phyloP scores from a whole-genome alignment of 352 stramenopile genomes.

The Pythium angustatum region DNA sequence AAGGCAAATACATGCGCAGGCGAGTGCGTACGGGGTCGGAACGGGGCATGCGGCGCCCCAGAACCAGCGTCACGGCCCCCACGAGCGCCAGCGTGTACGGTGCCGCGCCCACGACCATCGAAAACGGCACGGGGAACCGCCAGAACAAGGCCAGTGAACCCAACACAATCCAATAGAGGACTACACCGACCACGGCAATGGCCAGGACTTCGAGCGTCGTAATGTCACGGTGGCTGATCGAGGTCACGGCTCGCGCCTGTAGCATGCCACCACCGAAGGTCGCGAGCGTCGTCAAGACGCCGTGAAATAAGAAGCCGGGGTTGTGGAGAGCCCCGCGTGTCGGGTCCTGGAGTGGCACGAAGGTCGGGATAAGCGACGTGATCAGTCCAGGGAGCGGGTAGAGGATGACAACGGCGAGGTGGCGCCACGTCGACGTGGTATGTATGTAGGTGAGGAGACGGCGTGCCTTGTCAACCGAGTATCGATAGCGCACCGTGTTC shows the following conservation, averaged over 20 bases:
- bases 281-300: background rate
- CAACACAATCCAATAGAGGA: background rate
- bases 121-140: conserved; percentile 3
- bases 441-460: background rate
- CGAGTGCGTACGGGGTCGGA: background rate
- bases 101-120: background rate
- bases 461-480: background rate
- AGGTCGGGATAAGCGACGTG: background rate
- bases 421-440: background rate
- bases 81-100: background rate
- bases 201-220: background rate
- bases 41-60: too few species aligned
- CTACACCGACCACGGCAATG: background rate
- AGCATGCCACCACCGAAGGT: background rate
- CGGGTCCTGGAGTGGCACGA: background rate
- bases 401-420: background rate
- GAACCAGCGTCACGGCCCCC: too few species aligned
- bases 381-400: background rate
- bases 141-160: background rate
- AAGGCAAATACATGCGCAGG: background rate
- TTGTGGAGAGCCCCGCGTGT: background rate
- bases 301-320: background rate
- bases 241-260: background rate
- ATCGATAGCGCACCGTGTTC: background rate
- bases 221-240: background rate